Conservation (phyloP, 495 filamentous ascomycete genomes). For the Gamarada debralockiae region DNA sequence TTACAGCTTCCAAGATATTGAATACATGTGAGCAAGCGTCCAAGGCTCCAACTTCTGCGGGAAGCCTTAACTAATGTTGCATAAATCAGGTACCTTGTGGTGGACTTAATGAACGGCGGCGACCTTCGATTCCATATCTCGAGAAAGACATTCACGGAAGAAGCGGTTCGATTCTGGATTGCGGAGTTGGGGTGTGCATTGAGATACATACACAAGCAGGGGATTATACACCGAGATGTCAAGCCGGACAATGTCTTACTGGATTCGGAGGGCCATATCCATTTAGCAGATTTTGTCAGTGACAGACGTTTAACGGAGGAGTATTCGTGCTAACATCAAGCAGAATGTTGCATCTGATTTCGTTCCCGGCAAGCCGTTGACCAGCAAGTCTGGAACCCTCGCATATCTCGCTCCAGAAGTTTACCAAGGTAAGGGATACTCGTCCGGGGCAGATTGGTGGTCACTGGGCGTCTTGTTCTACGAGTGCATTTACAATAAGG, state of each 20-base stretch:
- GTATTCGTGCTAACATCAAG: constrained; percentile 19
- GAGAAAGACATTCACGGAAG: constrained; percentile 95
- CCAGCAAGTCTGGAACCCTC: constrained; percentile 93
- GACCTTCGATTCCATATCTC: constrained; percentile 98
- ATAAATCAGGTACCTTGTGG: constrained; percentile 82
- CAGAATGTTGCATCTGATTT: constrained; percentile 97
- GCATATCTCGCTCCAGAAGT: constrained; percentile 97
- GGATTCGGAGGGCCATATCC: constrained; percentile 92
- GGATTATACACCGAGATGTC: constrained; percentile 93
- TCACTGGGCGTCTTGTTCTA: constrained; percentile 95
- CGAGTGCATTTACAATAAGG: constrained; percentile 99
- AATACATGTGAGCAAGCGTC: constrained; percentile 72
- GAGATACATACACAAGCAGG: constrained; percentile 84
- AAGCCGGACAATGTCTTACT: constrained; percentile 97
- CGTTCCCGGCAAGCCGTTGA: constrained; percentile 72
- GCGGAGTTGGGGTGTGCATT: constrained; percentile 90
- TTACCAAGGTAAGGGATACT: constrained; percentile 83
- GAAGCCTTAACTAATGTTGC: not conserved
- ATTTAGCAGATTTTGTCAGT: constrained; percentile 95
- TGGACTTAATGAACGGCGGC: constrained; percentile 97
- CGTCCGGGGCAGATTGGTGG: constrained; percentile 94
- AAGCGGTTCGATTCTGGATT: constrained; percentile 95
- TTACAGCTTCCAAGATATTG: constrained; percentile 98
- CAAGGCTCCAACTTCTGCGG: not conserved
- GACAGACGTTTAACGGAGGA: not conserved